Conservation (phyloP, 2,329 filamentous ascomycete species). For the Chrysoporthe cubensis region DNA sequence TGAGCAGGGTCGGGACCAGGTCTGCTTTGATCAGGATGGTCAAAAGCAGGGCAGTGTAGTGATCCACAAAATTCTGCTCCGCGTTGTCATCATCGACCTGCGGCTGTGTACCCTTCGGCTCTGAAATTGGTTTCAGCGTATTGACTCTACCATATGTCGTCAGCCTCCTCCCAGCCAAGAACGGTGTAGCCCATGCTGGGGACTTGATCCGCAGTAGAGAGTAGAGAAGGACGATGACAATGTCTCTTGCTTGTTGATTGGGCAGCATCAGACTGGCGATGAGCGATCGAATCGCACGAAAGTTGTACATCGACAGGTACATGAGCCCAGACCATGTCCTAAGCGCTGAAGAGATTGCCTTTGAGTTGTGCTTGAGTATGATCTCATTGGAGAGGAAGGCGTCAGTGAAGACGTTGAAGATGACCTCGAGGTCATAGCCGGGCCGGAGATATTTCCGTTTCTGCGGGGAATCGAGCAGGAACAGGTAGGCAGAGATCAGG, state of each 20-base stretch:
- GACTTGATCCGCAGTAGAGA: slow-evolving; percentile 83
- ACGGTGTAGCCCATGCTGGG: slow-evolving; percentile 92
- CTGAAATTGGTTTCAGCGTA: slow-evolving; percentile 69
- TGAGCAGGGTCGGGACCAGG: slow-evolving; percentile 64
- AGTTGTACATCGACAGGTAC: slow-evolving; percentile 84
- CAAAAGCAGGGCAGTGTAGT: slow-evolving; percentile 88
- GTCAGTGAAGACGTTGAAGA: slow-evolving; percentile 93
- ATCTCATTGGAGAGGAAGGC: slow-evolving; percentile 64
- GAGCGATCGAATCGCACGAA: slow-evolving; percentile 81
- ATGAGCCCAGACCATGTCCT: slow-evolving; percentile 95
- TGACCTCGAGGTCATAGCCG: slow-evolving; percentile 84
- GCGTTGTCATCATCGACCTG: slow-evolving; percentile 68
- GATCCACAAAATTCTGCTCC: slow-evolving; percentile 85
- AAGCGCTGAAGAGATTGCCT: slow-evolving; percentile 87
- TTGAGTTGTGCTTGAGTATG: slow-evolving; percentile 81
- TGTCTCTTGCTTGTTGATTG: slow-evolving; percentile 64
- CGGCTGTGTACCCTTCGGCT: slow-evolving; percentile 51
- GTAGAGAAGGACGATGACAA: slow-evolving; percentile 87
- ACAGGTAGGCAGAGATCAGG: slow-evolving; percentile 83
- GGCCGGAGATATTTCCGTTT: slow-evolving; percentile 82
- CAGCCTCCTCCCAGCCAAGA: slow-evolving; percentile 85
- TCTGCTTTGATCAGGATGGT: slow-evolving; percentile 84
- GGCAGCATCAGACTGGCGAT: slow-evolving; percentile 65
- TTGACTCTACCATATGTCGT: slow-evolving; percentile 97
- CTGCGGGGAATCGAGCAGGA: slow-evolving; percentile 82